Conservation (phyloP, 2,329 filamentous ascomycete species). For the Immersiporthe knoxdaviesiana region DNA sequence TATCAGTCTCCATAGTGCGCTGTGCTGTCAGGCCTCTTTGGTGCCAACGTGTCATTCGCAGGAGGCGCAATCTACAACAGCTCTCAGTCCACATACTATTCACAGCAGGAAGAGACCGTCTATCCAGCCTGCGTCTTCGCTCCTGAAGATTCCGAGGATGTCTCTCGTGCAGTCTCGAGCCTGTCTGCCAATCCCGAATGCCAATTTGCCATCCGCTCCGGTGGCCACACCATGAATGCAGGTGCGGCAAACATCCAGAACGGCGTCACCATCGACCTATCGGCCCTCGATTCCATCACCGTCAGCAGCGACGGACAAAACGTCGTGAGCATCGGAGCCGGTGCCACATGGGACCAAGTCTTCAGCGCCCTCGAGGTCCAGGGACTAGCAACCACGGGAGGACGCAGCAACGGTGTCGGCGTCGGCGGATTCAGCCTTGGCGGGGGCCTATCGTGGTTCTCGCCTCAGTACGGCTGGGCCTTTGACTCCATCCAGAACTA, state of each 20-base stretch:
- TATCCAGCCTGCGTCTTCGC: neutral
- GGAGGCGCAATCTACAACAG: neutral
- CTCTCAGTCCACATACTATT: neutral
- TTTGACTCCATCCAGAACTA: constrained; percentile 5
- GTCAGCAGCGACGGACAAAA: constrained; percentile 31
- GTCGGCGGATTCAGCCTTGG: constrained; percentile 37
- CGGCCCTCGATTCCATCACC: neutral
- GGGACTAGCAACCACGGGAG: constrained; percentile 35
- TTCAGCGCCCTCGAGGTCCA: constrained; percentile 34
- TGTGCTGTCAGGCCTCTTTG: neutral
- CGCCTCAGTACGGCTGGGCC: constrained; percentile 12
- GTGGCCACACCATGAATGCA: neutral
- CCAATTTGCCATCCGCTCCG: constrained; percentile 11
- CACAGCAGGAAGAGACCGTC: neutral
- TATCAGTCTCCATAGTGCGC: neutral
- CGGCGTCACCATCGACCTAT: constrained; percentile 7
- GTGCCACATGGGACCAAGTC: constrained; percentile 37
- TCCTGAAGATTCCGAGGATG: neutral
- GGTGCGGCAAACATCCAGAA: neutral
- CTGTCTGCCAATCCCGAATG: neutral
- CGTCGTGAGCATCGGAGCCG: constrained; percentile 39
- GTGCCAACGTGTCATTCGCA: neutral
- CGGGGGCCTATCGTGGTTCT: constrained; percentile 40
- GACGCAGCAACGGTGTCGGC: constrained; percentile 35
- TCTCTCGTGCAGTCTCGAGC: neutral